These are phyloP conservation scores for Aspergillus taichungensis DNA, from an alignment of 495 filamentous ascomycete species.

Conservation along the genomic window DNA sequence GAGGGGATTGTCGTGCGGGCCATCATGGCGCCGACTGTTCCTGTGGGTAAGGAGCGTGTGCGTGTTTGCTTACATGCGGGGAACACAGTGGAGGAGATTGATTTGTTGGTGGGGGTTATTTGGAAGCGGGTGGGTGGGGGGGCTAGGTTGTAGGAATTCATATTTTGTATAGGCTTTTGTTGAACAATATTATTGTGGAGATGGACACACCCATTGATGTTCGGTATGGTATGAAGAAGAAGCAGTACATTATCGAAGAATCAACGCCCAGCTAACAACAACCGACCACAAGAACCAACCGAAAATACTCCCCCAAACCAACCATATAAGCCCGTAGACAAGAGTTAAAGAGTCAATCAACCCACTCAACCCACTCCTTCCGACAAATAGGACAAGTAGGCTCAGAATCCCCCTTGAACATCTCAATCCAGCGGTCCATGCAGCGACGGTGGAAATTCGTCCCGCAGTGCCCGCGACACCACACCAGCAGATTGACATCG, in stretches of 20 bases:
- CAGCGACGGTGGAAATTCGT: slow-evolving; percentile 8
- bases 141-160: neutral
- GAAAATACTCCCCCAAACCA: neutral
- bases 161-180: no score
- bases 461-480: slow-evolving; percentile 6
- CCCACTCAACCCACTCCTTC: slow-evolving; percentile 9
- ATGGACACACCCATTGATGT: neutral
- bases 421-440: slow-evolving; percentile 3
- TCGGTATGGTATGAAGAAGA: neutral
- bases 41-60: slow-evolving; percentile 39
- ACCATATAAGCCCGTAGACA: neutral
- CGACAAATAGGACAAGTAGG: slow-evolving; percentile 10
- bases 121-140: slow-evolving; percentile 30
- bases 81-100: slow-evolving; percentile 40
- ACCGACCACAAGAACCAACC: neutral
- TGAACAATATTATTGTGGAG: no score
- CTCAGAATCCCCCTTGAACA: neutral
- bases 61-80: slow-evolving; percentile 42
- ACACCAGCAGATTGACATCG: neutral
- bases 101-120: slow-evolving; percentile 30
- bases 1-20: slow-evolving; percentile 30
- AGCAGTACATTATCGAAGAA: slow-evolving; percentile 4
- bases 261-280: neutral
- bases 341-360: neutral
- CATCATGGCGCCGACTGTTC: slow-evolving; percentile 43